Conservation (phyloP, 805 yeast genomes). For the Ogataea naganishii region DNA sequence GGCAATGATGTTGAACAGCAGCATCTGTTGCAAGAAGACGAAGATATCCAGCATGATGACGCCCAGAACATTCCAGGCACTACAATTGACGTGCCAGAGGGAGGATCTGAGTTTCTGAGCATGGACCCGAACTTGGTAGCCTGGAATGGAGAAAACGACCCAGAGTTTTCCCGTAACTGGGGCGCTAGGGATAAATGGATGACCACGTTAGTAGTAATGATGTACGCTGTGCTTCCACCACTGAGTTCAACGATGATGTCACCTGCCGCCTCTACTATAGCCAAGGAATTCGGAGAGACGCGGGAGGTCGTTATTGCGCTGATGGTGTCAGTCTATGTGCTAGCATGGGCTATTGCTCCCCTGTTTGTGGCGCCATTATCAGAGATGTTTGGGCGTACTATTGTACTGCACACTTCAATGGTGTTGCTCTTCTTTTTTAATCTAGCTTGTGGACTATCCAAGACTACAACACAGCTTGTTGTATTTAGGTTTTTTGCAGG, state of each 20-base stretch:
- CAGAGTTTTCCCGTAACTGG: conserved; percentile 62
- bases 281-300: conserved; percentile 33
- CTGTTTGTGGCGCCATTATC: conserved; percentile 58
- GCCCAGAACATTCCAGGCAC: conserved; percentile 5
- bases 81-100: conserved; percentile 9
- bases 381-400: conserved; percentile 55
- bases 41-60: conserved; percentile 2
- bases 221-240: conserved; percentile 52
- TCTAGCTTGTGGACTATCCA: conserved; percentile 54
- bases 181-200: conserved; percentile 27
- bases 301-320: conserved; percentile 36
- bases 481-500: conserved; percentile 59
- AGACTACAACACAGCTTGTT: conserved; percentile 45
- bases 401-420: conserved; percentile 44
- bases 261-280: conserved; percentile 46
- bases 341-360: conserved; percentile 66
- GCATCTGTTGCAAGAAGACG: not conserved
- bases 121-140: conserved; percentile 61
- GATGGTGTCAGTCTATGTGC: conserved; percentile 55
- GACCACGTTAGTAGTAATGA: conserved; percentile 37
- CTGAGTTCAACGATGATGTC: conserved; percentile 55
- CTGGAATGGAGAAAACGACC: conserved; percentile 59
- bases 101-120: conserved; percentile 46
- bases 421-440: conserved; percentile 40
- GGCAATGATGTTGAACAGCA: not conserved